Conservation (phyloP, 208 protist genomes). For the Trypanosoma avium region DNA sequence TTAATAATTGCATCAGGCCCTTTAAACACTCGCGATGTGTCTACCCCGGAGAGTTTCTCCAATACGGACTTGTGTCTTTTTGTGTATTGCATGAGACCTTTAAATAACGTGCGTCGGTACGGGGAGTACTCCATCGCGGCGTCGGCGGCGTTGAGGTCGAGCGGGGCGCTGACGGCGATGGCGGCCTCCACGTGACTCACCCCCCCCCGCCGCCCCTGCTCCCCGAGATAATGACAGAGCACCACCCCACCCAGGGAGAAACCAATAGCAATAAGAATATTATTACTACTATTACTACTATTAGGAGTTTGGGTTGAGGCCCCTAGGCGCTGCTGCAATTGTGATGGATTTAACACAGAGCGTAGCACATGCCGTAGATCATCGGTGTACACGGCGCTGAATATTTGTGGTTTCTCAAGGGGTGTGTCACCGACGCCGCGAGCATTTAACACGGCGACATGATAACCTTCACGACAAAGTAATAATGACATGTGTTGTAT, state of each 20-base stretch:
- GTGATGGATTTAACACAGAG: constrained; percentile 31
- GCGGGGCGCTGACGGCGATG: constrained; percentile 45
- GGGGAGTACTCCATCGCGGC: constrained; percentile 22
- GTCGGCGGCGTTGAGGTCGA: constrained; percentile 38
- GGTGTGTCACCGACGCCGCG: constrained; percentile 61
- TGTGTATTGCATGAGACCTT: constrained; percentile 40
- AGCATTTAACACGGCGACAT: constrained; percentile 61
- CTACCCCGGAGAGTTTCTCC: constrained; percentile 28
- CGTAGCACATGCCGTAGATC: constrained; percentile 56
- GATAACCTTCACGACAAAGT: constrained; percentile 35
- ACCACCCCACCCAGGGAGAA: constrained; percentile 71
- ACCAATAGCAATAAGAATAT: constrained; percentile 49
- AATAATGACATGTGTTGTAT: constrained; percentile 43
- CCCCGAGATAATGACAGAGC: constrained; percentile 55
- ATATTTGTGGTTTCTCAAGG: constrained; percentile 52
- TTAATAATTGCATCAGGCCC: constrained; percentile 26
- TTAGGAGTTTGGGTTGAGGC: constrained; percentile 30
- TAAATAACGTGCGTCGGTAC: constrained; percentile 31
- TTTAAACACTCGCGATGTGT: constrained; percentile 27
- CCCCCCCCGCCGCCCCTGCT: constrained; percentile 48
- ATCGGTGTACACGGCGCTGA: constrained; percentile 53
- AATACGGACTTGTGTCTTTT: constrained; percentile 41
- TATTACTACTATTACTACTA: too few relatives aligned
- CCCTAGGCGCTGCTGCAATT: constrained; percentile 30
- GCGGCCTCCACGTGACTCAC: constrained; percentile 30